Evolutionary conservation across 2,329 filamentous ascomycete genomes (phyloP), one percentile per base, ranked within the genome.

Genomic region (Venturiaceae sp.): DNA sequence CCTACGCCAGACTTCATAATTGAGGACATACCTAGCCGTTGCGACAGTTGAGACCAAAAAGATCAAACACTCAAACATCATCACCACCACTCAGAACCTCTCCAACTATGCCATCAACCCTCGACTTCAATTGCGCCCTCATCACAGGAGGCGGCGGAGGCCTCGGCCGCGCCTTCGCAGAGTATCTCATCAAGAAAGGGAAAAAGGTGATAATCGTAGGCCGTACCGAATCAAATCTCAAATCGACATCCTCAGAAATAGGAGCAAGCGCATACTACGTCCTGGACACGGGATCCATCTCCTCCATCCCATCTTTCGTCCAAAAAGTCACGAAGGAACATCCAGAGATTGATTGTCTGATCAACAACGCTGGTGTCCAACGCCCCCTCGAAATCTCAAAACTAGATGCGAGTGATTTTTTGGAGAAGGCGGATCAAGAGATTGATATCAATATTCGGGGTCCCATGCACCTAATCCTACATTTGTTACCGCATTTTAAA

Each of bases 321-420:
- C 59, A 72, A 44, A 72, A 71, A 16, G 64, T 83, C 44, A 75
- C 72, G 3, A 62, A 60, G 2, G 75, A 81, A 5, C 77, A 83
- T 63, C 79, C 78, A 0, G 76, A 81, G 5, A 65, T 83, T 2
- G 80, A 84, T 67, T 83, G 80, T 62, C 65, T 84, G 0, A 70
- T 84, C 65, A 84, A 83, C 69, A 83, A 84, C 58, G 81, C 81
- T 0, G 81, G 80, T 1, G 78, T 83, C 0, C 81, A 84, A 65
- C 69, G 79, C 2, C 81, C 80, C 0, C 72, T 84, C 1, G 67
- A 79, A 16, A 71, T 80, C 0, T 5, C 11, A 14, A 56, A 56
- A 19, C 72, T 71, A 64, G 61, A 62, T 8, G 58, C 61, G 13
- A 63, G 59, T 21, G 72, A 77, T 30, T 78, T 81, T 23, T 37